phyloP scores from a whole-genome alignment of 768 basidiomycete genomes.

The Collybia nuda region DNA sequence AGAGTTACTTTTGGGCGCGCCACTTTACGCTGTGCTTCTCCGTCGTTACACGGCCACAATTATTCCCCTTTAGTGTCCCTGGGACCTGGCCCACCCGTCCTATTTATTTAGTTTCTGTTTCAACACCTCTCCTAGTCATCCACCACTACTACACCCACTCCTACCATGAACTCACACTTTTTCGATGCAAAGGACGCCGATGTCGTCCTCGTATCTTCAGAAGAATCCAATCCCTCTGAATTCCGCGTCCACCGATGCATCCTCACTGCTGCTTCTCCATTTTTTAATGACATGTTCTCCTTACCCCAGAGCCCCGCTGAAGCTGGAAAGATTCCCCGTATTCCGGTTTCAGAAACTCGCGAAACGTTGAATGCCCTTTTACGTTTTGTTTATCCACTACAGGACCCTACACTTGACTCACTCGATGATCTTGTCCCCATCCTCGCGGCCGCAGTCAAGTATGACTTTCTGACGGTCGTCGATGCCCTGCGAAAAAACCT shows the following conservation, averaged over 20 bases:
- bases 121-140: constrained; percentile 7
- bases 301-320: constrained; percentile 46
- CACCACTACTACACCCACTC: not conserved
- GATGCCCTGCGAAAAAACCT: constrained; percentile 50
- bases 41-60: constrained; percentile 2
- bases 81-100: not conserved
- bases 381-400: constrained; percentile 61
- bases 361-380: constrained; percentile 48
- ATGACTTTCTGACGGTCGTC: constrained; percentile 53
- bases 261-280: constrained; percentile 61
- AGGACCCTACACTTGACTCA: constrained; percentile 47
- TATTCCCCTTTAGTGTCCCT: constrained; percentile 3
- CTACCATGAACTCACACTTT: constrained; percentile 21
- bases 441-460: constrained; percentile 59
- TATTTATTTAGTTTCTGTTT: not conserved
- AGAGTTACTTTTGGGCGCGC: not conserved
- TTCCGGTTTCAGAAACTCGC: constrained; percentile 56
- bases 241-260: constrained; percentile 65
- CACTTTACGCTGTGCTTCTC: constrained; percentile 1
- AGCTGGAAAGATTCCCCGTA: constrained; percentile 34
- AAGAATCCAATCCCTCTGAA: constrained; percentile 34
- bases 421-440: constrained; percentile 54
- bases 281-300: constrained; percentile 69
- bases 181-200: constrained; percentile 53
- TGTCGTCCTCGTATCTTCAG: constrained; percentile 46